These are phyloP conservation scores for Candida endomychidarum DNA, from an alignment of 805 yeast species.

Conservation along the genomic window DNA sequence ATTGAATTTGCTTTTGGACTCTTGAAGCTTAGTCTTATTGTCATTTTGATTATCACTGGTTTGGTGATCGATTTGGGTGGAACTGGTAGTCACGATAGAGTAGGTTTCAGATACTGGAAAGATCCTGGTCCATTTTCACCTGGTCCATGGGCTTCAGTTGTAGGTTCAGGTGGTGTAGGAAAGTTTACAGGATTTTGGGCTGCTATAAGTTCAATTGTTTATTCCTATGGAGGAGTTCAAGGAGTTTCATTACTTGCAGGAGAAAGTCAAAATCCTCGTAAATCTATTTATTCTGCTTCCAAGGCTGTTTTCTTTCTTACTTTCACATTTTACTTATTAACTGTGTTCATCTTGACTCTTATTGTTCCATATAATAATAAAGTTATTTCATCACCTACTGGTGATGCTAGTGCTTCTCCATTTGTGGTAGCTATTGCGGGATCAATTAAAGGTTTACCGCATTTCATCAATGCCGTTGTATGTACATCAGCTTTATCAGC, in stretches of 20 bases:
- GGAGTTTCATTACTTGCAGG: constrained; percentile 26
- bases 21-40: constrained; percentile 24
- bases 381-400: constrained; percentile 24
- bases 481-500: constrained; percentile 42
- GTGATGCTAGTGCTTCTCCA: constrained; percentile 37
- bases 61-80: constrained; percentile 27
- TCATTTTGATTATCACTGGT: constrained; percentile 22
- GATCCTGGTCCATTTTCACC: constrained; percentile 34
- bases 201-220: constrained; percentile 39
- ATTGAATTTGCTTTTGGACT: constrained; percentile 27
- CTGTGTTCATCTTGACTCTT: constrained; percentile 33
- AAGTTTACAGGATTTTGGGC: constrained; percentile 33
- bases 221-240: constrained; percentile 35
- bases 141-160: constrained; percentile 38
- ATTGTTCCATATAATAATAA: constrained; percentile 32
- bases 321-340: constrained; percentile 25
- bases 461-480: constrained; percentile 38
- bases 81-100: constrained; percentile 17
- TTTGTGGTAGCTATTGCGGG: constrained; percentile 40
- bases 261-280: constrained; percentile 35
- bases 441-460: constrained; percentile 34
- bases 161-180: constrained; percentile 37
- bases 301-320: constrained; percentile 31
- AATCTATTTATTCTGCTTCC: constrained; percentile 28
- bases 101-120: constrained; percentile 43